A percentile compares a stretch with the other conserved stretches of the same genome.
These are phyloP conservation scores for Fraxinus cuspidata DNA, from an alignment of 257 asterid species.

Conservation along the genomic window DNA sequence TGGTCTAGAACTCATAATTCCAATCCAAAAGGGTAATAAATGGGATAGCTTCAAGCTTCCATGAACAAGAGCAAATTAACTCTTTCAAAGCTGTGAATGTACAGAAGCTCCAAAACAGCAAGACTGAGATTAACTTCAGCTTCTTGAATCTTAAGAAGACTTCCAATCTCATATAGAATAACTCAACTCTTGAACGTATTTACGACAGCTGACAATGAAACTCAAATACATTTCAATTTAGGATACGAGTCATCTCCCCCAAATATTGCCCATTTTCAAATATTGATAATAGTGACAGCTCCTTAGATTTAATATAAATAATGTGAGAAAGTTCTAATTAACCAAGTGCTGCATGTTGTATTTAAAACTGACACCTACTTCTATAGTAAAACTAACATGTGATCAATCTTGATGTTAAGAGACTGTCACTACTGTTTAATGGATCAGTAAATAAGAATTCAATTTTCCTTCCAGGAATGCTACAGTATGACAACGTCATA, in stretches of 20 bases:
- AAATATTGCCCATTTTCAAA: neutral
- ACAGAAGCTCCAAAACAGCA: neutral
- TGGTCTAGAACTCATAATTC: neutral
- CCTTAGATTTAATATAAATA: neutral
- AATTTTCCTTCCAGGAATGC: neutral
- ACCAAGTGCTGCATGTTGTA: neutral
- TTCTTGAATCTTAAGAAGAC: neutral
- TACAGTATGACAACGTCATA: neutral
- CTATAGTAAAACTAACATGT: neutral
- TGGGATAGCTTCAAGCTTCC: neutral
- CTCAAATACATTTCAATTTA: neutral
- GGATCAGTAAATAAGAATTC: neutral
- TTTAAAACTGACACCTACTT: neutral
- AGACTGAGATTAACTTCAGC: neutral
- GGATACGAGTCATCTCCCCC: neutral
- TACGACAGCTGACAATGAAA: neutral
- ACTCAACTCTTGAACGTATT: neutral
- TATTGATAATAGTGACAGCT: neutral
- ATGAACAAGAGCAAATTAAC: neutral
- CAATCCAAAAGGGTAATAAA: neutral
- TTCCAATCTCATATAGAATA: neutral
- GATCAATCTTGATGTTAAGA: neutral
- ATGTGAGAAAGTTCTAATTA: neutral
- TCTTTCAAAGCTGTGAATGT: neutral
- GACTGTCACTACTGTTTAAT: neutral